Evolutionary conservation across 2,329 filamentous ascomycete species (phyloP), one percentile per base, ranked within the genome.

Genomic region (Sarocladium kiliense): DNA sequence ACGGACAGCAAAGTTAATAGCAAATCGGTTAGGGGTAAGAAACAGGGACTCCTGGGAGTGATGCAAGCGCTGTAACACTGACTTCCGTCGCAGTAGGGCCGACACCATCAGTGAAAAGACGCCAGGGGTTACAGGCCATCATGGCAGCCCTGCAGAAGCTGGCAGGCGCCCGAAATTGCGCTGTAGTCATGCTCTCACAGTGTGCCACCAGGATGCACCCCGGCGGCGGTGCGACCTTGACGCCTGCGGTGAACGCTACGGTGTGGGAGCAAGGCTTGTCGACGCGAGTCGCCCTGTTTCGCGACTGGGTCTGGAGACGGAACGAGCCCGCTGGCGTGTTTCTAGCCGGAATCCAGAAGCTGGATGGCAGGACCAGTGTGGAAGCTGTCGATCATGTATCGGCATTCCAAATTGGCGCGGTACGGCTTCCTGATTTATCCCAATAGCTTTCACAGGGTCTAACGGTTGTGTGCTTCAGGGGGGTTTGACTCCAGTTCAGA

Each of bases 241-340:
- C 86, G 54, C 88, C 91, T 16, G 84, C 89, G 39, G 78, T 97
- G 59, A 87, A 87, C 56, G 85, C 88, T 14, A 78, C 77, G 19
- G 82, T 88, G 41, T 97, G 92, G 92, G 91, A 96, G 58, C 84
- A 83, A 59, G 87, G 85, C 30, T 75, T 96, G 36, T 82, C 84
- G 58, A 88, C 84, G 41, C 80, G 91, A 54, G 68, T 96, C 58
- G 86, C 87, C 23, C 70, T 96, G 32, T 96, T 94, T 68, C 81
- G 88, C 63, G 90, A 96, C 71, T 92, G 83, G 81, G 79, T 76
- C 58, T 81, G 77, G 71, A 70, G 72, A 54, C 70, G 71, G 42
- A 71, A 71, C 44, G 70, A 68, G 18, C 71, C 75, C 23, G 74
- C 75, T 57, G 76, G 78, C 60, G 69, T 81, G 42, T 78, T 82